Conservation (phyloP, 78 protist species). For the Corallochytrium limacisporum region DNA sequence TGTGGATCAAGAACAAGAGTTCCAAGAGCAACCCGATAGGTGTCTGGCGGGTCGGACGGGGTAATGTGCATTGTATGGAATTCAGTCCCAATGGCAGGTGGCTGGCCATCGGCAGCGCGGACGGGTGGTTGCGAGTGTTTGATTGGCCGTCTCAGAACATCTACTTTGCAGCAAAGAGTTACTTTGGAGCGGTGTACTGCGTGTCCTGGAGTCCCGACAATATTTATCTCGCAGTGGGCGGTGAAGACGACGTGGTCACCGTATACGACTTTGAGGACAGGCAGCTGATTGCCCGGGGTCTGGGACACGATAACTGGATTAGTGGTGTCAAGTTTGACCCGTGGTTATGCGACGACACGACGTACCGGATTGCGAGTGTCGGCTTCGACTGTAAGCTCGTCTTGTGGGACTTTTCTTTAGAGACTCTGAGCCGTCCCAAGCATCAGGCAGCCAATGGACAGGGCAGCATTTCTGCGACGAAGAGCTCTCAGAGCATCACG, state of each 20-base stretch:
- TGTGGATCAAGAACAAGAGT: too few relatives aligned
- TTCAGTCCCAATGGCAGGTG: too few relatives aligned
- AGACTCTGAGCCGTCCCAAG: too few relatives aligned
- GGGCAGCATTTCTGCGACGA: too few relatives aligned
- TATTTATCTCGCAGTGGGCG: slow-evolving; percentile 1
- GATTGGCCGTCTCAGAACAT: background rate
- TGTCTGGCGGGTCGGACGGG: too few relatives aligned
- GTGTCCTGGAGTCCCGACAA: slow-evolving; percentile 18
- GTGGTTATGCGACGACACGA: slow-evolving; percentile 11
- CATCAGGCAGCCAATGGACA: too few relatives aligned
- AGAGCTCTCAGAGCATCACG: too few relatives aligned
- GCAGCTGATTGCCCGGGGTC: slow-evolving; percentile 12
- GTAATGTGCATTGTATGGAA: too few relatives aligned
- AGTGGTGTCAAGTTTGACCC: slow-evolving; percentile 10
- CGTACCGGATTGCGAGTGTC: slow-evolving; percentile 4
- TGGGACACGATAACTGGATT: slow-evolving; percentile 16
- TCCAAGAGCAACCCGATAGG: too few relatives aligned
- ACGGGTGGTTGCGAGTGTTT: slow-evolving; percentile 10
- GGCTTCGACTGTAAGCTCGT: slow-evolving; percentile 2
- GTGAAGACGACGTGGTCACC: slow-evolving; percentile 20
- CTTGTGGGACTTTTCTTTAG: background rate
- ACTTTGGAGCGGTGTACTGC: slow-evolving; percentile 3
- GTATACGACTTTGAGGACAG: slow-evolving; percentile 2
- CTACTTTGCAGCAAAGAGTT: background rate
- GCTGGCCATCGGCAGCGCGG: slow-evolving; percentile 18